A percentile compares a stretch with the other conserved stretches of the same genome.
phyloP scores from a whole-genome alignment of 2,329 filamentous ascomycete genomes.

The Colletotrichum falcatum region DNA sequence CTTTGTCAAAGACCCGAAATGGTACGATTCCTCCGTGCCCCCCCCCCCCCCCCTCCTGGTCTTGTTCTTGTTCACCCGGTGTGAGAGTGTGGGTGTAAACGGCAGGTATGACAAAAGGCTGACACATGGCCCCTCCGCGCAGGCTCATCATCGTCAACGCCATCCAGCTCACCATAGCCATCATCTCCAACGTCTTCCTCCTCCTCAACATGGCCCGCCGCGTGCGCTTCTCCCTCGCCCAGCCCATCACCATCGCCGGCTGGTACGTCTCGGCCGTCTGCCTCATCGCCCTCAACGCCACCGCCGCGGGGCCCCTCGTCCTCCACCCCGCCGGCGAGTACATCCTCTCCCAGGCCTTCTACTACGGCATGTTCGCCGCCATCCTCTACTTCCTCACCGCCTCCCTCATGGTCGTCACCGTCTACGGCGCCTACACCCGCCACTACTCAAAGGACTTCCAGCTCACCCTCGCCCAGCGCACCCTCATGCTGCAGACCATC shows the following conservation, averaged over 20 bases:
- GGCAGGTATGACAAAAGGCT: background rate
- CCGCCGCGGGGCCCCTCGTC: conserved; percentile 70
- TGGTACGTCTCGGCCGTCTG: conserved; percentile 78
- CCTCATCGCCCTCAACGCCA: conserved; percentile 74
- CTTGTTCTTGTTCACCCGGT: background rate
- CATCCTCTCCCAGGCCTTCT: conserved; percentile 84
- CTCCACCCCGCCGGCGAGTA: conserved; percentile 61
- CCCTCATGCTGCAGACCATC: conserved; percentile 91
- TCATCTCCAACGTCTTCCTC: conserved; percentile 84
- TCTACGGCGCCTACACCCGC: conserved; percentile 75
- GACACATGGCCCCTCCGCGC: background rate
- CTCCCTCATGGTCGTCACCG: conserved; percentile 81
- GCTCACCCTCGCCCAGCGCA: conserved; percentile 84
- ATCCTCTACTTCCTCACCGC: conserved; percentile 83
- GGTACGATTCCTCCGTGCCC: conserved; percentile 58
- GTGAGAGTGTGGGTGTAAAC: background rate
- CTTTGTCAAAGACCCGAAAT: conserved; percentile 75
- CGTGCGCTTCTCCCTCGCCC: conserved; percentile 83
- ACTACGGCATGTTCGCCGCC: conserved; percentile 85
- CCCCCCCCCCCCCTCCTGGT: background rate
- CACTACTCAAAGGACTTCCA: conserved; percentile 85
- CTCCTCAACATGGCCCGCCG: conserved; percentile 88
- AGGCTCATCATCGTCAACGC: conserved; percentile 83
- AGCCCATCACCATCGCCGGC: conserved; percentile 84
- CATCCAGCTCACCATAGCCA: conserved; percentile 78